Evolutionary conservation across 306 rosid species (phyloP).

Genomic region (Sindora glabra): DNA sequence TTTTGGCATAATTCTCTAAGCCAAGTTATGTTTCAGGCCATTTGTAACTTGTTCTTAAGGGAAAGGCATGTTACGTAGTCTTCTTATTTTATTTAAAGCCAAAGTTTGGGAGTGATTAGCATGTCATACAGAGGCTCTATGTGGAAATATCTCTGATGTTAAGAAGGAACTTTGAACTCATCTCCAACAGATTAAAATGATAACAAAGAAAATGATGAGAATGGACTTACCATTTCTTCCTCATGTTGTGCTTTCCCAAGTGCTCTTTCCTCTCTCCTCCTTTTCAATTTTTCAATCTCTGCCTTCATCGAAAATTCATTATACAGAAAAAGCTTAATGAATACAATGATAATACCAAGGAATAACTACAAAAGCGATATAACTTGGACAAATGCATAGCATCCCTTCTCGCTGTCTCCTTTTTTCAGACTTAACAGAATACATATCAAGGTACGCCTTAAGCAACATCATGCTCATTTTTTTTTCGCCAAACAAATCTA

Average conservation of each 20-base stretch:
- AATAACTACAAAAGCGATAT: not conserved
- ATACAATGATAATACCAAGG: not conserved
- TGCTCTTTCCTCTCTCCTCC: conserved; percentile 98
- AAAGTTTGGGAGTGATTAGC: not conserved
- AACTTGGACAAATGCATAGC: conserved; percentile 40
- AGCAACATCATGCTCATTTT: conserved; percentile 81
- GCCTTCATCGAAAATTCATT: conserved; percentile 55
- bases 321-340: not conserved
- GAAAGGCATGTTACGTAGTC: not conserved
- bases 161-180: not conserved
- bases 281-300: conserved; percentile 92
- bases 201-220: not conserved
- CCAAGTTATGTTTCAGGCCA: not conserved
- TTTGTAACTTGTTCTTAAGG: not conserved
- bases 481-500: conserved; percentile 98
- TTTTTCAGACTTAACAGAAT: conserved; percentile 71
- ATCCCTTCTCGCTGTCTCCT: conserved; percentile 73
- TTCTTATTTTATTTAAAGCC: not conserved
- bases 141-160: not conserved
- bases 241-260: conserved; percentile 91
- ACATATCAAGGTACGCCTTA: conserved; percentile 64
- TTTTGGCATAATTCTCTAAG: not conserved
- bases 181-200: conserved; percentile 13
- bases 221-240: conserved; percentile 84
- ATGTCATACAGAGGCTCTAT: not conserved